Evolutionary conservation across 192 early-diverging fungal genomes (phyloP), one percentile per base, ranked within the genome.

Genomic region (Radiomyces spectabilis): DNA sequence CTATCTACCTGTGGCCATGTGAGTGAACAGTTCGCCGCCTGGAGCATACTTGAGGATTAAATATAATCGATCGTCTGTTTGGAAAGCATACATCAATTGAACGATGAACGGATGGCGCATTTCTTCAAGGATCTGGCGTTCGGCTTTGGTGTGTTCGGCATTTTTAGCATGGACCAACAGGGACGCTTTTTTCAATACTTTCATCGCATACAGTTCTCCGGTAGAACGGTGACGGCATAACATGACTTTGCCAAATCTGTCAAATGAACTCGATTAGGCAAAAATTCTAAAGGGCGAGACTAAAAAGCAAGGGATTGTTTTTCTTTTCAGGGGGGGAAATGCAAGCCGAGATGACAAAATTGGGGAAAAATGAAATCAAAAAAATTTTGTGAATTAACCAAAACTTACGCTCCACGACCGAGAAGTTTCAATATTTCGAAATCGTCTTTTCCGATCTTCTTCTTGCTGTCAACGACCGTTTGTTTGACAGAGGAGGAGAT

Each of bases 11-110:
- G 75, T 39, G 63, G 83, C 76, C 72, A 98, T 73, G 56, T 93
- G 90, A n/a, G 86, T 88, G 59, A 94, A 94, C 47, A 98, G 78
- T 65, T 95, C 93, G 35, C 95, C 95, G 34, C 95, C 95, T 2
- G 82, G 84, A 21, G 93, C 80, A 72, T 93, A 97, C 46, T 85
- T 85, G 55, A 98, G 73, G 55, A 98, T 87, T 64, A 98, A 66
- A 68, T 87, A 95, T 19, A 98, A 76, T 53, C 83, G 82, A 34
- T 84, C 79, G 39, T 86, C 76, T 16, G 90, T 91, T 67, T 98
- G 93, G 68, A 97, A 97, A 16, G 93, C 93, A 53, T 89, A 95
- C 65, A 82, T 80, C 37, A 97, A 77, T 58, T 88, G 90, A 58
- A 97, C 92, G 54, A 96, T 91, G 63, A 94, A 96, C 4, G 93